A percentile compares a stretch with the other conserved stretches of the same genome.
Conservation (phyloP, 2,329 filamentous ascomycete genomes). For the Pseudopithomyces maydicus region DNA sequence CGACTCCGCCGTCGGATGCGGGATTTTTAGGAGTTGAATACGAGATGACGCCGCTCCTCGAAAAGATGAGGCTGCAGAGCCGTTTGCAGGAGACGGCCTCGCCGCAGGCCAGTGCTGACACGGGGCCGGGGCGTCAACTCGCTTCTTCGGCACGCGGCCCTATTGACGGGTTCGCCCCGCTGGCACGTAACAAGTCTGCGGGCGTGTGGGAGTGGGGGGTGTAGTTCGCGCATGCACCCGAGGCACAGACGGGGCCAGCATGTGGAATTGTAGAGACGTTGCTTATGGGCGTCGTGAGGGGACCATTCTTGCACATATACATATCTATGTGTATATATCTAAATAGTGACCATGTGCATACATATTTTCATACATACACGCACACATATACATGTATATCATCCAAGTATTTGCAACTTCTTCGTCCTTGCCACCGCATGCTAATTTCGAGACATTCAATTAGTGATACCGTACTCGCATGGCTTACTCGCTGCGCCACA, state of each 20-base stretch:
- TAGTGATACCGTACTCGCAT: too few relatives aligned
- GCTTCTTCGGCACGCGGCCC: conserved; percentile 15
- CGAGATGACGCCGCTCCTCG: conserved; percentile 24
- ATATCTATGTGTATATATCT: too few relatives aligned
- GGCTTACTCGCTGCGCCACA: conserved; percentile 3
- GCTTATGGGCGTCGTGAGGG: too few relatives aligned
- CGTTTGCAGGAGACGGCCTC: conserved; percentile 30
- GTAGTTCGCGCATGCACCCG: conserved; percentile 28
- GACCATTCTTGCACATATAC: too few relatives aligned
- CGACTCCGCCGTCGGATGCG: conserved; percentile 23
- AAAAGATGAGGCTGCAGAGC: conserved; percentile 26
- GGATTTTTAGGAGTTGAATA: conserved; percentile 22
- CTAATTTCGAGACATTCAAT: too few relatives aligned
- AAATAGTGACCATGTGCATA: too few relatives aligned
- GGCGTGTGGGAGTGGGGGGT: conserved; percentile 19
- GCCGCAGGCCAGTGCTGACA: conserved; percentile 12
- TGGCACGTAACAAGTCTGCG: conserved; percentile 16
- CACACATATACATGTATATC: background rate
- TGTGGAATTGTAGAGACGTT: background rate
- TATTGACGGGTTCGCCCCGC: conserved; percentile 17
- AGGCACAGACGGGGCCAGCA: background rate
- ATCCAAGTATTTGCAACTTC: too few relatives aligned
- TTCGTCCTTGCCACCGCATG: too few relatives aligned
- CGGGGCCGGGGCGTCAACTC: conserved; percentile 8
- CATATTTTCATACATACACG: too few relatives aligned